phyloP scores from a whole-genome alignment of 1,284 basidiomycete genomes.

The Ustilago xerochloae region DNA sequence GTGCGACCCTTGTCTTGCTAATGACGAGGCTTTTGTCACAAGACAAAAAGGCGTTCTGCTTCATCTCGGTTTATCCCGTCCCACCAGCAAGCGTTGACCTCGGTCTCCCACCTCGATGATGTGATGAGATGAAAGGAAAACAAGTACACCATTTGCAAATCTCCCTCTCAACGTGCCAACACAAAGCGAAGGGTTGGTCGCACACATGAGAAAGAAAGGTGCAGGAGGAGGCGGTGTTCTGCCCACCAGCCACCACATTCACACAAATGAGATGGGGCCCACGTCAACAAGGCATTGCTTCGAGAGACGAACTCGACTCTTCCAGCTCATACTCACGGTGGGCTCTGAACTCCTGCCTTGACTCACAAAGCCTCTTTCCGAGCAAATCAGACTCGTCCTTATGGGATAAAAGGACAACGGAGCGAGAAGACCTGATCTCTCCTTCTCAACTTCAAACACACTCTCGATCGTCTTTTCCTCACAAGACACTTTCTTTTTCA shows the following conservation, averaged over 20 bases:
- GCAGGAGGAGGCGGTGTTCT: not conserved
- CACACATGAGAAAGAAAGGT: too few relatives aligned
- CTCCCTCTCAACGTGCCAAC: not conserved
- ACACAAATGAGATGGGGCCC: slow-evolving; percentile 33
- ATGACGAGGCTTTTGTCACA: too few relatives aligned
- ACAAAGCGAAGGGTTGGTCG: too few relatives aligned
- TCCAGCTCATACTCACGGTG: slow-evolving; percentile 2
- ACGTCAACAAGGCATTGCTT: not conserved
- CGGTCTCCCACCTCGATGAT: slow-evolving; percentile 14
- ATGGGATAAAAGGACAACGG: slow-evolving; percentile 15
- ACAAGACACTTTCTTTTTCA: not conserved
- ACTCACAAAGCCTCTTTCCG: not conserved
- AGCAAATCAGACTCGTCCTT: not conserved
- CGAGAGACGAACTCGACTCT: slow-evolving; percentile 10
- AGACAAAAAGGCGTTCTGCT: too few relatives aligned
- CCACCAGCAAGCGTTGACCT: slow-evolving; percentile 12
- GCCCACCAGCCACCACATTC: not conserved
- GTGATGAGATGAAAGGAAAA: slow-evolving; percentile 6
- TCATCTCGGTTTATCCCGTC: slow-evolving; percentile 22
- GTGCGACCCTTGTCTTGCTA: too few relatives aligned
- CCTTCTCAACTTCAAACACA: not conserved
- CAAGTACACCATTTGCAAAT: too few relatives aligned
- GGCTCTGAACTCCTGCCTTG: slow-evolving; percentile 6
- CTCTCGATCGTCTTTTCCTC: not conserved
- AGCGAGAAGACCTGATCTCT: not conserved